phyloP scores from a whole-genome alignment of 1,284 basidiomycete genomes.

The Termitomyces sp. region DNA sequence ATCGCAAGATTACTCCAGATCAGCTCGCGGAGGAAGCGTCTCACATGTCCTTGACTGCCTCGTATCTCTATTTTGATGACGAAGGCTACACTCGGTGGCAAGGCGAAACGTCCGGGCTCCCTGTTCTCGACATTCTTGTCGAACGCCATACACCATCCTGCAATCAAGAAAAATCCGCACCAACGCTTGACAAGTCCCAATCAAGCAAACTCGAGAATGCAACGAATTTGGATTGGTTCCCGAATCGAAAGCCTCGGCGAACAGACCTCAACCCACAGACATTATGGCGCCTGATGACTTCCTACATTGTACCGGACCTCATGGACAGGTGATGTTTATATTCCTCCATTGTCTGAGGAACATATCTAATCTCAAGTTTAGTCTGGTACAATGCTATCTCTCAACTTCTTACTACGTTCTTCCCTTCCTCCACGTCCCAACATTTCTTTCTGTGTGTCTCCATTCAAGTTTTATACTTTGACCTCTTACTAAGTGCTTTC shows the following conservation, averaged over 20 bases:
- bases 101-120: constrained; percentile 85
- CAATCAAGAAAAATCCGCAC: constrained; percentile 16
- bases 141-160: constrained; percentile 42
- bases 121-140: constrained; percentile 75
- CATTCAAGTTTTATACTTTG: constrained; percentile 5
- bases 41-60: constrained; percentile 60
- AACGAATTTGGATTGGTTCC: constrained; percentile 59
- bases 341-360: constrained; percentile 1
- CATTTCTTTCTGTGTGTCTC: constrained; percentile 71
- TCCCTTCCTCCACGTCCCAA: constrained; percentile 86
- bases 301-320: constrained; percentile 75
- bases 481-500: constrained; percentile 9
- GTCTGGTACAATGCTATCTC: constrained; percentile 74
- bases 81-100: constrained; percentile 82
- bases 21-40: constrained; percentile 52
- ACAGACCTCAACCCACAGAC: constrained; percentile 77
- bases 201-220: constrained; percentile 17
- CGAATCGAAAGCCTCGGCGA: constrained; percentile 67
- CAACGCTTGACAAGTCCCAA: constrained; percentile 14
- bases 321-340: constrained; percentile 74
- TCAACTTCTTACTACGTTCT: constrained; percentile 89
- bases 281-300: constrained; percentile 70
- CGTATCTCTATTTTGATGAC: constrained; percentile 78
- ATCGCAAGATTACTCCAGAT: constrained; percentile 32
- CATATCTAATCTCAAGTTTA: constrained; percentile 28